These are phyloP conservation scores for Ehretia macrophylla DNA, from an alignment of 257 asterid species.

Conservation along the genomic window DNA sequence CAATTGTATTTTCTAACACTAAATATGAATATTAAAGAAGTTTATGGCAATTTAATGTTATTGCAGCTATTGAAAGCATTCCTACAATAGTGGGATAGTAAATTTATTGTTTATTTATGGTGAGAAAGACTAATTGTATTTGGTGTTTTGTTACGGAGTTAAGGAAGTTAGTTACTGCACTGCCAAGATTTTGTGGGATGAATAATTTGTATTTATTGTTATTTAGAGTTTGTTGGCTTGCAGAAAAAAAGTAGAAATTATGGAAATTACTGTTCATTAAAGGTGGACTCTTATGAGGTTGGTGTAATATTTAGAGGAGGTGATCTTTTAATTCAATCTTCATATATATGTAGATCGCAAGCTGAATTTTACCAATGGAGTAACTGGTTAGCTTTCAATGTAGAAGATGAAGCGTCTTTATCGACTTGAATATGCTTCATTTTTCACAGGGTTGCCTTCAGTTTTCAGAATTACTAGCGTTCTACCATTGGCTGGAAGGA, in stretches of 20 bases:
- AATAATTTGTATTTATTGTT: not conserved
- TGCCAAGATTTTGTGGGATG: not conserved
- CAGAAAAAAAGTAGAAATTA: not conserved
- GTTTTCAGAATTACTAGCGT: too few species aligned
- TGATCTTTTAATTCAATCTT: too few species aligned
- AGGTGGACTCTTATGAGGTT: not conserved
- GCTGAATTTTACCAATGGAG: too few species aligned
- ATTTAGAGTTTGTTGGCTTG: constrained; percentile 10
- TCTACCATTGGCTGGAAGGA: too few species aligned
- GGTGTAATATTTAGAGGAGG: not conserved
- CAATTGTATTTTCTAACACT: constrained; percentile 4
- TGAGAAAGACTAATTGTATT: too few species aligned
- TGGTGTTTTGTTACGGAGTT: not conserved
- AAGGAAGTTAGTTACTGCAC: not conserved
- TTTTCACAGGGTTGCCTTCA: too few species aligned
- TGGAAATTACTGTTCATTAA: not conserved
- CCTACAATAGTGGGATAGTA: not conserved
- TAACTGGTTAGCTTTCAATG: not conserved
- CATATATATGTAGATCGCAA: too few species aligned
- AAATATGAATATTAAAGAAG: constrained; percentile 28
- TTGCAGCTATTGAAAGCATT: not conserved
- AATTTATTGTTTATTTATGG: too few species aligned
- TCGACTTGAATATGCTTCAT: not conserved
- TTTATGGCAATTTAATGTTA: constrained; percentile 1
- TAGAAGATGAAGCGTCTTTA: not conserved